These are phyloP conservation scores for Warburgia ugandensis DNA, from an alignment of 164 flowering plant genomes.

Conservation along the genomic window DNA sequence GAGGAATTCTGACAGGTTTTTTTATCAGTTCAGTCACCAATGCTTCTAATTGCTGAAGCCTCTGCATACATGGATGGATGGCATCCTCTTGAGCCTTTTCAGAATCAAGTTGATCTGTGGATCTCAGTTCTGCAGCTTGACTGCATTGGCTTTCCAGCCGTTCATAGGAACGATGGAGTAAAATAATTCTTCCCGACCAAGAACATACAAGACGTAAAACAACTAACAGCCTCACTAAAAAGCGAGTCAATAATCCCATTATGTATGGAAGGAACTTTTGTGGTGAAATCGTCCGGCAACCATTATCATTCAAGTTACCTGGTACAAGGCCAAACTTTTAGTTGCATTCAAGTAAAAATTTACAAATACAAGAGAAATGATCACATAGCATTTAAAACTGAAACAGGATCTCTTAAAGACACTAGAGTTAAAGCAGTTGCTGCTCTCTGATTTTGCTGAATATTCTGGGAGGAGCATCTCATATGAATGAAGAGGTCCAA, in stretches of 20 bases:
- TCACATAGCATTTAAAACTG: too few relatives aligned
- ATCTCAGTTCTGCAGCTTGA: constrained; percentile 11
- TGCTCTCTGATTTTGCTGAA: too few relatives aligned
- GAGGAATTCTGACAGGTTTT: constrained; percentile 70
- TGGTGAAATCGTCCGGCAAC: constrained; percentile 16
- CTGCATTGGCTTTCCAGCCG: constrained; percentile 14
- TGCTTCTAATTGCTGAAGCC: constrained; percentile 63
- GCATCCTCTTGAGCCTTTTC: constrained; percentile 20
- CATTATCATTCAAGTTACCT: constrained; percentile 23
- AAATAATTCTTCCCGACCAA: constrained; percentile 28
- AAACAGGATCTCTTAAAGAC: too few relatives aligned
- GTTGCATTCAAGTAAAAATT: not conserved
- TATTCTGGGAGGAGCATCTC: too few relatives aligned
- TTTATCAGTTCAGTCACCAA: constrained; percentile 48
- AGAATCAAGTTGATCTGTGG: constrained; percentile 16
- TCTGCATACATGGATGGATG: constrained; percentile 51
- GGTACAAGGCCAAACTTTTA: constrained; percentile 10
- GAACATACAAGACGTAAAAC: constrained; percentile 33
- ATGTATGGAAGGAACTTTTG: constrained; percentile 20
- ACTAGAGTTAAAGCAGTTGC: too few relatives aligned
- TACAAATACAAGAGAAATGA: too few relatives aligned
- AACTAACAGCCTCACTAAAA: constrained; percentile 35
- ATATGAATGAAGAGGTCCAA: too few relatives aligned
- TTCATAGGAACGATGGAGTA: constrained; percentile 17
- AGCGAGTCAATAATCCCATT: constrained; percentile 19